Conservation (phyloP, 176 grass and related monocot genomes). For the Pontederia paniculata region DNA sequence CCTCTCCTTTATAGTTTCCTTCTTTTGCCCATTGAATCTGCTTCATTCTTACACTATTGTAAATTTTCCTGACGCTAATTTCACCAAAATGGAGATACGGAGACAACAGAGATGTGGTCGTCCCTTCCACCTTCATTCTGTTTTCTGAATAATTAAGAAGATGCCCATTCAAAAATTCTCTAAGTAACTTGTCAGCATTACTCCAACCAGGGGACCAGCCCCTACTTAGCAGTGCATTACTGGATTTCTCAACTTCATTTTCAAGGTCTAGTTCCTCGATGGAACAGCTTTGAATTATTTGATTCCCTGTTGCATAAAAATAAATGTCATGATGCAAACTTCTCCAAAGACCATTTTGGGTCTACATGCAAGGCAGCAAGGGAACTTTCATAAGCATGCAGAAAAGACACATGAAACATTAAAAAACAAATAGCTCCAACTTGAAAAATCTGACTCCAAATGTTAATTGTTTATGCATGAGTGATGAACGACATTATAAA, state of each 20-base stretch:
- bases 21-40: constrained; percentile 68
- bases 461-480: no score
- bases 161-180: constrained; percentile 62
- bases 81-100: constrained; percentile 95
- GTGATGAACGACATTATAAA: no score
- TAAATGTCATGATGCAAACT: background rate
- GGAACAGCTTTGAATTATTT: constrained; percentile 43
- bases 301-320: constrained; percentile 41
- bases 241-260: constrained; percentile 78
- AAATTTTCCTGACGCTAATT: constrained; percentile 73
- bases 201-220: constrained; percentile 77
- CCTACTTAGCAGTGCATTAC: constrained; percentile 79
- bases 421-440: no score
- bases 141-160: constrained; percentile 61
- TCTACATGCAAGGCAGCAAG: background rate
- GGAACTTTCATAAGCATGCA: no score
- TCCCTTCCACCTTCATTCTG: constrained; percentile 60
- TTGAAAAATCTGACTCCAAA: no score
- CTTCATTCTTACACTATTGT: constrained; percentile 46
- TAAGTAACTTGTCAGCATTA: constrained; percentile 61
- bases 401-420: no score
- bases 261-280: constrained; percentile 73
- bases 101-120: constrained; percentile 67
- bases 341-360: background rate
- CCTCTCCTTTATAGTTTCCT: constrained; percentile 36